Conservation (phyloP, 331 rosid genomes). For the Acacia pycnantha region DNA sequence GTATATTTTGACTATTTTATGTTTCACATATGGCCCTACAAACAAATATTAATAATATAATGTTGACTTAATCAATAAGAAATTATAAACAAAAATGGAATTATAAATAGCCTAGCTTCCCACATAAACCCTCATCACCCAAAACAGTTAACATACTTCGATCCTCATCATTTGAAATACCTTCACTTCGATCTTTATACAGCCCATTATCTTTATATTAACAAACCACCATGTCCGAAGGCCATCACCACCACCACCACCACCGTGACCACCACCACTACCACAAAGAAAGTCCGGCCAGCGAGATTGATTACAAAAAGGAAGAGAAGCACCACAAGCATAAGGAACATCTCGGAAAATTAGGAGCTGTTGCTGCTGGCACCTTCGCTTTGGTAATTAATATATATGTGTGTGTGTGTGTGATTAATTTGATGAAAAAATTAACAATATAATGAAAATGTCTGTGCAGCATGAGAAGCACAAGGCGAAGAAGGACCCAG, state of each 20-base stretch:
- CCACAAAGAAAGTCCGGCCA: not conserved
- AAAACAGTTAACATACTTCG: not conserved
- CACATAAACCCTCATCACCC: not conserved
- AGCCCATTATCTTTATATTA: not conserved
- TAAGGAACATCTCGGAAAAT: not conserved
- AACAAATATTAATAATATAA: not conserved
- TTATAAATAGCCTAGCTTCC: not conserved
- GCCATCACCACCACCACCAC: not conserved
- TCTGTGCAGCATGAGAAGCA: not conserved
- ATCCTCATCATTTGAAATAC: not conserved
- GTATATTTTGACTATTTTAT: not conserved
- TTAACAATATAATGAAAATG: not conserved
- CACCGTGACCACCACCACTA: not conserved
- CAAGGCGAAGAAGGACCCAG: conserved; percentile 38
- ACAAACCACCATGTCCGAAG: not conserved
- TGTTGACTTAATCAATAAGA: not conserved
- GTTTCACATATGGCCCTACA: not conserved
- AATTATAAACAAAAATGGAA: not conserved
- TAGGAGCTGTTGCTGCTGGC: not conserved
- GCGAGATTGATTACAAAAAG: not conserved
- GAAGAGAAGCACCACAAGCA: conserved; percentile 15
- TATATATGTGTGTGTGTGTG: no score
- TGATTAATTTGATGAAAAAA: not conserved
- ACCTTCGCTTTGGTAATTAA: not conserved
- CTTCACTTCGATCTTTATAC: not conserved